These are phyloP conservation scores for Dillenia turbinata DNA, from an alignment of 164 flowering plant genomes.

Conservation along the genomic window DNA sequence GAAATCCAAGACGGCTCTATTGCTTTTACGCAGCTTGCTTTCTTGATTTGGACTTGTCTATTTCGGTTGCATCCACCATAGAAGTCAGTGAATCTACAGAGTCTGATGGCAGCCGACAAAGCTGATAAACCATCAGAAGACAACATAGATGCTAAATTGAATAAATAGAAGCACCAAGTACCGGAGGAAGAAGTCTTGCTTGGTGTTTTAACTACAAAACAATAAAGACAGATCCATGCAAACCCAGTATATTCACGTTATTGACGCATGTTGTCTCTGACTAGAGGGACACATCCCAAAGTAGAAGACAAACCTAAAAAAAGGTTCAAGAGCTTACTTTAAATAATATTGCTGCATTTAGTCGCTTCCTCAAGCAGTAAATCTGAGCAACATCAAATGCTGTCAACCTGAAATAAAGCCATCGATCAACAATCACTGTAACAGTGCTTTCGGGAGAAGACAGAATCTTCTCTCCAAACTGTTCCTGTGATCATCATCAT, in stretches of 20 bases:
- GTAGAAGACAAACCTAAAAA: neutral
- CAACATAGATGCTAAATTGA: constrained; percentile 68
- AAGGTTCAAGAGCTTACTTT: constrained; percentile 42
- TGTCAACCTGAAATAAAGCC: constrained; percentile 69
- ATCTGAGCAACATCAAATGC: constrained; percentile 89
- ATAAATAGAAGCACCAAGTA: constrained; percentile 56
- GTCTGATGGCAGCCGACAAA: constrained; percentile 22
- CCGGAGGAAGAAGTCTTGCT: constrained; percentile 52
- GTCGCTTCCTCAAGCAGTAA: constrained; percentile 84
- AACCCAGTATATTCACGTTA: too few species aligned
- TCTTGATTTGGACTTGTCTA: constrained; percentile 17
- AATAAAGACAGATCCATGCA: neutral
- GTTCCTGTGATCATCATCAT: constrained; percentile 38
- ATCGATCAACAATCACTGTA: constrained; percentile 66
- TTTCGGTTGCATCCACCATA: constrained; percentile 32
- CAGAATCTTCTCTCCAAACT: constrained; percentile 47
- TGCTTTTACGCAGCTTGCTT: constrained; percentile 13
- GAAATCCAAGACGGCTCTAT: constrained; percentile 17
- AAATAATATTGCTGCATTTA: constrained; percentile 69
- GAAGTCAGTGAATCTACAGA: constrained; percentile 38
- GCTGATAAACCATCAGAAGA: constrained; percentile 69
- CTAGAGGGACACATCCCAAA: neutral
- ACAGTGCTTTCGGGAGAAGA: constrained; percentile 76
- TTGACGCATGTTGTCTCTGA: too few species aligned
- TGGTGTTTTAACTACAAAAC: constrained; percentile 64